Base-by-base conservation (phyloP, 441 rosid species). In the Geranium incanum region DNA sequence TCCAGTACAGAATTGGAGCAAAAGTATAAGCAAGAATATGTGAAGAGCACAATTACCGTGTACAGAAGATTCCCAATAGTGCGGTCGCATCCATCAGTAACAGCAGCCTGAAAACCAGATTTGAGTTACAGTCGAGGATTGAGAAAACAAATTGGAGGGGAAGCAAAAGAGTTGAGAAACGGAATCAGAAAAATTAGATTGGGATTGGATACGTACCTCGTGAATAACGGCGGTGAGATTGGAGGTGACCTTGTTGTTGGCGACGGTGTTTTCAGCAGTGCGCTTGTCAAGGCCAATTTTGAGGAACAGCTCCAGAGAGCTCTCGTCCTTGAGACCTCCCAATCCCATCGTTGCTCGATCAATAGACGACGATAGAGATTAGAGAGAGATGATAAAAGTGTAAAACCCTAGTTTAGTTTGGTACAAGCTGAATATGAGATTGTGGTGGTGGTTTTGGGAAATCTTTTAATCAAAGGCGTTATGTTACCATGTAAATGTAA, bases 281-380 rank as follows among this genome's bases (percentile, higher is more conserved):
- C 88, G 82, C 71, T 90, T 92, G 28, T 95, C 97, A 68, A 95
- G 84, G 36, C 96, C 95, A 9, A 88, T 89, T 76, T 87, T 92
- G 73, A 90, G 77, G 78, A 95, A 95, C 66, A 90, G 87, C 73
- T 92, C 91, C 43, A 88, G 28, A 5, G 76, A 70, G 37, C 69
- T 84, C 11, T 77, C 92, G 69, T 85, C 87, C 75, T 75, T 83
- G 75, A 69, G 28, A 57, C 63, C 63, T 16, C 8, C 63, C 65
- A 59, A 21, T 21, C 21, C 21, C 21, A 21, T 59, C 6, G 65
- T 6, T 16, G 28, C 8, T 2, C 63, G 18, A 57, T 59, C 65
- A 19, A 59, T 5, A 0, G 11, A 5, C 6, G 21, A 55, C 11
- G 16, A 50, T n/a, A 48, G 55, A 48, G n/a, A 12, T 15, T 15